A percentile compares a stretch with the other conserved stretches of the same genome.
These are phyloP conservation scores for Plasmopara viticola DNA, from an alignment of 352 stramenopile genomes.

Conservation along the genomic window DNA sequence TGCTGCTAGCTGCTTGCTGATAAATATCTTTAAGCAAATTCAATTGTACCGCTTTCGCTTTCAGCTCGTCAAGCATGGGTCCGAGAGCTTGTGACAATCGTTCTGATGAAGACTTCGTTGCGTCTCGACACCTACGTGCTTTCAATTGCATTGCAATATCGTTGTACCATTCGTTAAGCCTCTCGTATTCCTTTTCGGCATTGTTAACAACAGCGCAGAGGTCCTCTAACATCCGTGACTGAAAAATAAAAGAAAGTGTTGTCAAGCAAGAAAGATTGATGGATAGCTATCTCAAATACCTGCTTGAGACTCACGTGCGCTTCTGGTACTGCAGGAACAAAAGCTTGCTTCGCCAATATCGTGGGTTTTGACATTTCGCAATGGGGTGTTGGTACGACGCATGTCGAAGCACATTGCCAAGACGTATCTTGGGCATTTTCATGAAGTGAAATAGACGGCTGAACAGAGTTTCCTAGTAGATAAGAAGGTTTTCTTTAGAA, in stretches of 20 bases:
- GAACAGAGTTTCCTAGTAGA: constrained; percentile 46
- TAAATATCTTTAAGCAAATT: constrained; percentile 62
- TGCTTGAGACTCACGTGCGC: constrained; percentile 48
- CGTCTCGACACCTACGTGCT: no score
- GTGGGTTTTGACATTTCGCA: no score
- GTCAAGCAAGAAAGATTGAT: no score
- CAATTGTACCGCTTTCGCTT: constrained; percentile 60
- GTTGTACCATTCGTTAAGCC: no score
- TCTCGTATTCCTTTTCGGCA: no score
- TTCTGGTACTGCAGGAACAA: neutral
- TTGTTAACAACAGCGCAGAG: no score
- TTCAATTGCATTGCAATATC: no score
- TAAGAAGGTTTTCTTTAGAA: constrained; percentile 35
- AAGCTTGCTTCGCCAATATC: no score
- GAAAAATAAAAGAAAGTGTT: no score
- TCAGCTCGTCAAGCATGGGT: constrained; percentile 49
- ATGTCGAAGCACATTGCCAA: constrained; percentile 57
- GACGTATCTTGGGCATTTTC: constrained; percentile 69
- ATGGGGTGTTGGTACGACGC: constrained; percentile 10
- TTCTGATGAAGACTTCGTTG: constrained; percentile 8
- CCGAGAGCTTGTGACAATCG: constrained; percentile 43
- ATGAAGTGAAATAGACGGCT: constrained; percentile 64
- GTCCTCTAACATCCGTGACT: no score
- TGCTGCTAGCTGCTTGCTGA: constrained; percentile 46
- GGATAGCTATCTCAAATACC: constrained; percentile 19